A percentile compares a stretch with the other conserved stretches of the same genome.
Conservation (phyloP, 2,329 filamentous ascomycete species). For the Fusarium heterosporum region DNA sequence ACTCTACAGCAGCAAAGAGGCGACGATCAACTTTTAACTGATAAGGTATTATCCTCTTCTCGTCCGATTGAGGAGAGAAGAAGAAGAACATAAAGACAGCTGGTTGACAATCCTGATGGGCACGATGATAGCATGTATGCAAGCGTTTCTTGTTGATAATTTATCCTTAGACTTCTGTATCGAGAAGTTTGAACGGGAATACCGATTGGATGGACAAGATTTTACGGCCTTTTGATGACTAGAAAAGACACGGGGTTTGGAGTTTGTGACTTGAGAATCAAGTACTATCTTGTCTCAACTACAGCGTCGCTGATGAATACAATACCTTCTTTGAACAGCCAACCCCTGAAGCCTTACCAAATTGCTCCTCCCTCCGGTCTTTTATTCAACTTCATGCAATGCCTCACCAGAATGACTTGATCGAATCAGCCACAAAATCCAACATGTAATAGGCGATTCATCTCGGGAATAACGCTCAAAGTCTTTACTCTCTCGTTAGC, state of each 20-base stretch:
- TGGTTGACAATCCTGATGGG: background rate
- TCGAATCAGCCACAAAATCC: background rate
- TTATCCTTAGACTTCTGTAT: background rate
- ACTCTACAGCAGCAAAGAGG: slow-evolving; percentile 40
- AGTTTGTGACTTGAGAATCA: background rate
- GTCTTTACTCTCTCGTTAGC: slow-evolving; percentile 3
- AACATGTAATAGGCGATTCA: background rate
- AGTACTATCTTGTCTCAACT: background rate
- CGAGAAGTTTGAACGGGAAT: background rate
- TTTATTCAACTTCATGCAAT: background rate
- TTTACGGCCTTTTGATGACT: slow-evolving; percentile 15
- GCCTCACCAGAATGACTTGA: background rate
- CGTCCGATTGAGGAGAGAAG: too few relatives aligned
- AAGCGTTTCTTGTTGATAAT: slow-evolving; percentile 3
- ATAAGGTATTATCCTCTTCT: background rate
- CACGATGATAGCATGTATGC: background rate
- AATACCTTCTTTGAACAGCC: background rate
- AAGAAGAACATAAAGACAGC: background rate
- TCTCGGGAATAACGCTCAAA: background rate
- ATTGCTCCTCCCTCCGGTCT: background rate
- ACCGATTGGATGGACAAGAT: background rate
- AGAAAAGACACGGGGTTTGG: slow-evolving; percentile 1
- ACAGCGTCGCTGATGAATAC: background rate
- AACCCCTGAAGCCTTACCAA: background rate
- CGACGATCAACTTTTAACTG: slow-evolving; percentile 33